These are phyloP conservation scores for Yamadazyma pseudoaaseri DNA, from an alignment of 1,139 yeast species.

Conservation along the genomic window DNA sequence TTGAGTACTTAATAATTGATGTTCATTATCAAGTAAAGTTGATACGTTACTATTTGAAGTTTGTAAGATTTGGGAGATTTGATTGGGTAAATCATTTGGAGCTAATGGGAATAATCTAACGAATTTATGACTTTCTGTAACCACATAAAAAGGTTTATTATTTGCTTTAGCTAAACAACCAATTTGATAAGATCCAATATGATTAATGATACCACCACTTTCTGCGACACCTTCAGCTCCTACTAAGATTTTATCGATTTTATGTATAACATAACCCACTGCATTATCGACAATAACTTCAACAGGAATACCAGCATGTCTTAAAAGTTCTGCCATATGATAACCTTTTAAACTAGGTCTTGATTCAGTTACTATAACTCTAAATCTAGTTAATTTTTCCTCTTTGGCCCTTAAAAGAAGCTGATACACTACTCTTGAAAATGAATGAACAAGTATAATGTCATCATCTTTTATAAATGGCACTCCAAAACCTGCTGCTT, in stretches of 20 bases:
- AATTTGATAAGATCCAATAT: conserved; percentile 92
- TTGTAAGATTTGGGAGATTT: conserved; percentile 38
- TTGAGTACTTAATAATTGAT: conserved; percentile 35
- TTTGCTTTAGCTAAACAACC: conserved; percentile 91
- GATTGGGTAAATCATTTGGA: conserved; percentile 85
- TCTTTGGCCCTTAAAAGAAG: conserved; percentile 73
- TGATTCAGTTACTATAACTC: conserved; percentile 91
- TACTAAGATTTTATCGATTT: conserved; percentile 87
- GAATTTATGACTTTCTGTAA: conserved; percentile 93
- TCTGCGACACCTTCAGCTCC: conserved; percentile 99
- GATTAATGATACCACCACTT: conserved; percentile 96
- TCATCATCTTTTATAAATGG: conserved; percentile 94
- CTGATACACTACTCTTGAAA: conserved; percentile 84
- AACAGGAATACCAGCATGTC: conserved; percentile 84
- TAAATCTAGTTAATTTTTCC: conserved; percentile 70
- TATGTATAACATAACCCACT: conserved; percentile 89
- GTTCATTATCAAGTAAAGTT: conserved; percentile 16
- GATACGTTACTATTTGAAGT: conserved; percentile 7
- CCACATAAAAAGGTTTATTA: conserved; percentile 91
- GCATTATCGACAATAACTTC: conserved; percentile 90
- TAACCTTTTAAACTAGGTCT: conserved; percentile 83
- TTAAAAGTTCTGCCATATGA: conserved; percentile 67
- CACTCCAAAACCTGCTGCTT: conserved; percentile 84
- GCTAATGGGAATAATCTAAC: conserved; percentile 94
- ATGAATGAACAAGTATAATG: conserved; percentile 84